Conservation (phyloP, 208 protist species). For the Leishmania martiniquensis region DNA sequence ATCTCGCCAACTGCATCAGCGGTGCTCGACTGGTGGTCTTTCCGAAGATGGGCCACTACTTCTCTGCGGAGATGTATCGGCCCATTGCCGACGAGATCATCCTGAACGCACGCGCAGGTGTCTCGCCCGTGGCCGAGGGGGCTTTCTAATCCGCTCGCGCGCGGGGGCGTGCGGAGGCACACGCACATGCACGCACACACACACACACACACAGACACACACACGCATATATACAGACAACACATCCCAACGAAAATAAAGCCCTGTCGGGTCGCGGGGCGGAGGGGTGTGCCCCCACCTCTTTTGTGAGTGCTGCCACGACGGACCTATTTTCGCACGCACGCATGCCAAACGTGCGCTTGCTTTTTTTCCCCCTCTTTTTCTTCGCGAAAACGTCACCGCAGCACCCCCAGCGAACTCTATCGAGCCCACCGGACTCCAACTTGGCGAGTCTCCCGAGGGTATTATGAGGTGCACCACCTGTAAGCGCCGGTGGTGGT, state of each 20-base stretch:
- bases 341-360: too few relatives aligned
- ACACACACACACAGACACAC: background rate
- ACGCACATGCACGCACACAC: background rate
- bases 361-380: background rate
- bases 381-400: background rate
- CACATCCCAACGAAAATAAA: too few relatives aligned
- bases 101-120: conserved; percentile 37
- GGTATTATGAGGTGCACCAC: background rate
- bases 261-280: too few relatives aligned
- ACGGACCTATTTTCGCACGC: too few relatives aligned
- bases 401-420: background rate
- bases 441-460: background rate
- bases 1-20: conserved; percentile 54
- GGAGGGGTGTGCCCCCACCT: too few relatives aligned
- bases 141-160: background rate
- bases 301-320: too few relatives aligned
- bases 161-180: background rate
- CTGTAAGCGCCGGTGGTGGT: too few relatives aligned
- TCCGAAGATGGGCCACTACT: conserved; percentile 83
- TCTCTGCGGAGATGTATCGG: conserved; percentile 43
- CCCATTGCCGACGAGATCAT: conserved; percentile 52
- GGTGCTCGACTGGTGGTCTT: conserved; percentile 57
- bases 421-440: background rate
- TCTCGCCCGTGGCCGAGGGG: background rate
- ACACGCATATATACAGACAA: background rate